Evolutionary conservation across 78 protist species (phyloP).

Genomic region (Dictyostelium capitatum): DNA sequence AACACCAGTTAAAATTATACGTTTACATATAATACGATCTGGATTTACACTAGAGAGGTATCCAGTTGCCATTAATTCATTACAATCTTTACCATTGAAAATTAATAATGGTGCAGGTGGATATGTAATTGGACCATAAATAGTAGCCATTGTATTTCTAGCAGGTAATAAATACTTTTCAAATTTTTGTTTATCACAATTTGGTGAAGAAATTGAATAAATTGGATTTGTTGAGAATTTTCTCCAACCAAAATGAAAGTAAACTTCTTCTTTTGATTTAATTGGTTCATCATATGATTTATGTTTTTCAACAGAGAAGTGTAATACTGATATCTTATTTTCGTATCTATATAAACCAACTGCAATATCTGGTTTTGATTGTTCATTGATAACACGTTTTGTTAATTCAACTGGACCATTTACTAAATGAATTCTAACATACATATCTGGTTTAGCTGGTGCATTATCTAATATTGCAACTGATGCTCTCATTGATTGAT

Average conservation of each 20-base stretch:
- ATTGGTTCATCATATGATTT: slow-evolving; percentile 72
- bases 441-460: slow-evolving; percentile 66
- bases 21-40: slow-evolving; percentile 95
- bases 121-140: slow-evolving; percentile 91
- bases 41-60: slow-evolving; percentile 90
- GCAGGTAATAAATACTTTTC: slow-evolving; percentile 89
- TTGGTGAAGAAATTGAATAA: slow-evolving; percentile 80
- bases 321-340: slow-evolving; percentile 92
- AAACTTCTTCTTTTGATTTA: slow-evolving; percentile 81
- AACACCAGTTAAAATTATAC: slow-evolving; percentile 95
- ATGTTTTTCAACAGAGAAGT: slow-evolving; percentile 86
- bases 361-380: slow-evolving; percentile 43
- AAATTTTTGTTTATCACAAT: slow-evolving; percentile 88
- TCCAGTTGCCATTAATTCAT: slow-evolving; percentile 88
- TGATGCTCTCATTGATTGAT: slow-evolving; percentile 67
- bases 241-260: slow-evolving; percentile 87
- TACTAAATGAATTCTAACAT: slow-evolving; percentile 77
- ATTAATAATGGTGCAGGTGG: slow-evolving; percentile 89
- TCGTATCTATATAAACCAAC: slow-evolving; percentile 93
- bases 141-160: slow-evolving; percentile 80
- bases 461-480: slow-evolving; percentile 20
- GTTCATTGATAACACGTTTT: not conserved
- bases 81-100: slow-evolving; percentile 62
- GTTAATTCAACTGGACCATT: slow-evolving; percentile 43
- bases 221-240: slow-evolving; percentile 81